Percentiles rank a stretch among this genome's conserved stretches.
These are phyloP conservation scores for Neoascochyta sp. DNA, from an alignment of 2,329 filamentous ascomycete species.

Conservation along the genomic window DNA sequence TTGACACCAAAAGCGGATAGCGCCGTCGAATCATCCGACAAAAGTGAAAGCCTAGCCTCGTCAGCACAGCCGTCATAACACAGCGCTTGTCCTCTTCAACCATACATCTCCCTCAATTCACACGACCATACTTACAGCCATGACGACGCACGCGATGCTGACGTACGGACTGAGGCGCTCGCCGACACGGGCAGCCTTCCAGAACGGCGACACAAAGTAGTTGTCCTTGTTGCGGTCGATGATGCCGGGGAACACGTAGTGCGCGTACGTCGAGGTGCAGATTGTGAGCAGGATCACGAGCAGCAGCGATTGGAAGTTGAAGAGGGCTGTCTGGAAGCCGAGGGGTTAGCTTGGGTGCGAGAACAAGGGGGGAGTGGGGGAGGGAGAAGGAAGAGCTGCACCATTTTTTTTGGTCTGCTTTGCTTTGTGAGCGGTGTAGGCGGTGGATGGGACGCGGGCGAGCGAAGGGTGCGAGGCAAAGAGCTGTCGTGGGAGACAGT, in stretches of 20 bases:
- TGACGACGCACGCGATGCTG: slow-evolving; percentile 84
- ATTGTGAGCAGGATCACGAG: slow-evolving; percentile 92
- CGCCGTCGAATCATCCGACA: no score
- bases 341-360: slow-evolving; percentile 2
- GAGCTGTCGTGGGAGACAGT: no score
- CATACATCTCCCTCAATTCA: no score
- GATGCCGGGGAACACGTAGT: slow-evolving; percentile 81
- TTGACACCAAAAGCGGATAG: no score
- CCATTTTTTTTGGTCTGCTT: slow-evolving; percentile 13
- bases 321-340: slow-evolving; percentile 86
- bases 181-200: slow-evolving; percentile 91
- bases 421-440: neutral
- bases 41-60: no score
- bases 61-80: no score
- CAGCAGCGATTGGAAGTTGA: slow-evolving; percentile 97
- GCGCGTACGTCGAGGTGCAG: slow-evolving; percentile 91
- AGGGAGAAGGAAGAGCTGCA: slow-evolving; percentile 2
- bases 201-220: slow-evolving; percentile 81
- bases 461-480: no score
- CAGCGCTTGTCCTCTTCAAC: no score
- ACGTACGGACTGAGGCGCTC: slow-evolving; percentile 94
- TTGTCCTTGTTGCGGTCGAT: slow-evolving; percentile 89
- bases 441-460: no score
- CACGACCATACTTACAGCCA: slow-evolving; percentile 71
- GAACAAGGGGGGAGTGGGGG: neutral